phyloP scores from a whole-genome alignment of 2,329 filamentous ascomycete species.

The Clarireedia sp. region DNA sequence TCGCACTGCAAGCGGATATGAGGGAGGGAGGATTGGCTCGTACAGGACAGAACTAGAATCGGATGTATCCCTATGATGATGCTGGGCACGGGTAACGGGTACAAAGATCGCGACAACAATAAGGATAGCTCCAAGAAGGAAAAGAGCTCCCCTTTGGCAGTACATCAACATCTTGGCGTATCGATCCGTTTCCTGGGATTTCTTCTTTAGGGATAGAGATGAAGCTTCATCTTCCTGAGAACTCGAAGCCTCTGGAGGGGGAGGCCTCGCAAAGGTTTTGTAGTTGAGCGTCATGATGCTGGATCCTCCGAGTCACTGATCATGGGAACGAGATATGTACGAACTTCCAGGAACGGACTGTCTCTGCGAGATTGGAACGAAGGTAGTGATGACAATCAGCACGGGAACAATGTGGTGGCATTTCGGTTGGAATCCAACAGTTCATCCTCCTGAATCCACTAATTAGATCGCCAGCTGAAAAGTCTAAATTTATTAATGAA shows the following conservation, averaged over 20 bases:
- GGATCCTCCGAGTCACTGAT: background rate
- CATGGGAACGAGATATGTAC: background rate
- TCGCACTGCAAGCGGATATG: slow-evolving; percentile 6
- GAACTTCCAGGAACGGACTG: background rate
- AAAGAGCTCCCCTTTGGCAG: background rate
- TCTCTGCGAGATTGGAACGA: too few relatives aligned
- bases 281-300: background rate
- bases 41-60: background rate
- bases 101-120: background rate
- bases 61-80: background rate
- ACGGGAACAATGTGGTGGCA: background rate
- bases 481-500: background rate
- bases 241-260: background rate
- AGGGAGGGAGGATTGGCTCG: slow-evolving; percentile 3
- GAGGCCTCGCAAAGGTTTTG: background rate
- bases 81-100: background rate
- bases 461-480: background rate
- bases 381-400: too few relatives aligned
- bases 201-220: background rate
- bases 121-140: background rate
- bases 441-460: too few relatives aligned
- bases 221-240: background rate
- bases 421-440: background rate
- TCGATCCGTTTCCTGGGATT: background rate
- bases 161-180: background rate